phyloP scores from a whole-genome alignment of 768 basidiomycete genomes.

The Rhizopogon sp. region DNA sequence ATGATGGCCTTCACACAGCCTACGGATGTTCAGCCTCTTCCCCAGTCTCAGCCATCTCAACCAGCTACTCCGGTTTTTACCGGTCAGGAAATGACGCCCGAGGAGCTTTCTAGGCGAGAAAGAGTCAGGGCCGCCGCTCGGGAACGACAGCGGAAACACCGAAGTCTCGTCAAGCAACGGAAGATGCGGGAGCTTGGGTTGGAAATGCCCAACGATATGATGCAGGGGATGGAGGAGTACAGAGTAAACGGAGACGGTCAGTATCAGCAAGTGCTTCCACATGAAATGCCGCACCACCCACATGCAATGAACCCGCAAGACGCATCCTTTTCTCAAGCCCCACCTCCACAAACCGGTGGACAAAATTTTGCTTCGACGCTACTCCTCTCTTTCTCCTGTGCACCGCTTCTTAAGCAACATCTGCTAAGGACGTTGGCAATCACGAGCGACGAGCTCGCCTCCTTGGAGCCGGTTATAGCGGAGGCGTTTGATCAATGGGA shows the following conservation, averaged over 20 bases:
- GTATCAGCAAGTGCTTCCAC: conserved; percentile 31
- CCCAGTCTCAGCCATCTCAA: conserved; percentile 29
- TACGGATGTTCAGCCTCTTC: conserved; percentile 25
- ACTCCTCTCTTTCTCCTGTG: conserved; percentile 70
- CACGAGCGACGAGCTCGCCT: conserved; percentile 74
- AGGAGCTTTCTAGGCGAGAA: conserved; percentile 65
- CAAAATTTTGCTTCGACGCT: conserved; percentile 79
- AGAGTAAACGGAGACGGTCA: conserved; percentile 43
- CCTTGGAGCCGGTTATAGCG: conserved; percentile 75
- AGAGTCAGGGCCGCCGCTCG: conserved; percentile 71
- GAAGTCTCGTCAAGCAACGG: conserved; percentile 68
- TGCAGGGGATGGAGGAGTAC: conserved; percentile 63
- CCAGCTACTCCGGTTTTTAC: conserved; percentile 19
- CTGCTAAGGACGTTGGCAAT: conserved; percentile 67
- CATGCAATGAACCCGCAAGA: conserved; percentile 41
- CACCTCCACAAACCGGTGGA: conserved; percentile 47
- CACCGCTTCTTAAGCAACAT: conserved; percentile 70
- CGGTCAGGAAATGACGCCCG: conserved; percentile 43
- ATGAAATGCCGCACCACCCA: conserved; percentile 27
- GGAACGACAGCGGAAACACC: conserved; percentile 80
- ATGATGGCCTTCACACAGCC: conserved; percentile 37
- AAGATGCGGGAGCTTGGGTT: conserved; percentile 81
- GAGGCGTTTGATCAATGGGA: conserved; percentile 89
- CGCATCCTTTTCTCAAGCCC: conserved; percentile 58
- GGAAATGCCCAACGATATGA: conserved; percentile 74